A percentile compares a stretch with the other conserved stretches of the same genome.
Evolutionary conservation across 139 green algal species (phyloP).

Genomic region (Chlamydomonas incerta): DNA sequence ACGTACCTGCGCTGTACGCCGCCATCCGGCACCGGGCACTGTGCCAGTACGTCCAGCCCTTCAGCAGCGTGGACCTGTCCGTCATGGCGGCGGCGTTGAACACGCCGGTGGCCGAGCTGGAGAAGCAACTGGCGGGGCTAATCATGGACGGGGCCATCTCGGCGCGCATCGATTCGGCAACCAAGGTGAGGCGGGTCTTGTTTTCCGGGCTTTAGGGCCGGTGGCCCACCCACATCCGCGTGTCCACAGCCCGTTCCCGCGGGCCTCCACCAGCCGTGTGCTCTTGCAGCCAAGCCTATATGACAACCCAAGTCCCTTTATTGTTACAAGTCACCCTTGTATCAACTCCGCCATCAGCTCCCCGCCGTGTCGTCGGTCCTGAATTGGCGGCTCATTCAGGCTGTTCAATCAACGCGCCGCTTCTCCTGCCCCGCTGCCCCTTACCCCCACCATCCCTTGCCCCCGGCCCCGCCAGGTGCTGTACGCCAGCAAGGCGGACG

Average conservation of each 20-base stretch:
- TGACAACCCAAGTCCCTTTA: no score
- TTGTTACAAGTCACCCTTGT: no score
- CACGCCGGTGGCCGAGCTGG: constrained; percentile 70
- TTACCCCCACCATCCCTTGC: background rate
- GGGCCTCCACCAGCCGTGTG: no score
- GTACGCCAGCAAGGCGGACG: constrained; percentile 76
- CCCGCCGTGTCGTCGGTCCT: no score
- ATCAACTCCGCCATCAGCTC: no score
- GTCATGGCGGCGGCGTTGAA: constrained; percentile 83
- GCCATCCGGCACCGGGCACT: constrained; percentile 82
- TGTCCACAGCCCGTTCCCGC: no score
- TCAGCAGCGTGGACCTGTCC: constrained; percentile 83
- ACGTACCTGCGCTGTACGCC: constrained; percentile 78
- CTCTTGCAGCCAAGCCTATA: no score
- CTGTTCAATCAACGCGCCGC: no score
- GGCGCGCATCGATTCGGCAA: constrained; percentile 90
- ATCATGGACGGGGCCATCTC: constrained; percentile 85
- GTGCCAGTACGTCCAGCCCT: constrained; percentile 91
- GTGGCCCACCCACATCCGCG: no score
- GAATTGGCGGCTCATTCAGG: no score
- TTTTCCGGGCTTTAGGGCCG: no score
- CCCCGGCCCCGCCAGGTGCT: constrained; percentile 63
- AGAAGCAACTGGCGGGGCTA: constrained; percentile 85
- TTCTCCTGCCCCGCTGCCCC: background rate
- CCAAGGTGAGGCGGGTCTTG: constrained; percentile 70